These are phyloP conservation scores for Garcia nutans DNA, from an alignment of 345 rosid genomes.

Conservation along the genomic window DNA sequence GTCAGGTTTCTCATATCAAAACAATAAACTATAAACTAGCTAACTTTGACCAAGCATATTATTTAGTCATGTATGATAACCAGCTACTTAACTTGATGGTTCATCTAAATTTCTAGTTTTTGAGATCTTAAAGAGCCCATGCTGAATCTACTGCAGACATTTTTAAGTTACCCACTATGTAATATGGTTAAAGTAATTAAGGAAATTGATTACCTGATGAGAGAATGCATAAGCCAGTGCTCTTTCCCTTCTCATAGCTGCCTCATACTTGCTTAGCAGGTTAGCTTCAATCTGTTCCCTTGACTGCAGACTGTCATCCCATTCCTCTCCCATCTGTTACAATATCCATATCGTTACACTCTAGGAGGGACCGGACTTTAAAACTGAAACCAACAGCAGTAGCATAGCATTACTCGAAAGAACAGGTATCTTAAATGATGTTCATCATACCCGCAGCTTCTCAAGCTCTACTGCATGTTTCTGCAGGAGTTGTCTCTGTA, in stretches of 20 bases:
- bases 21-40: background rate
- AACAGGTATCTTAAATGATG: background rate
- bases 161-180: conserved; percentile 2
- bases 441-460: conserved; percentile 49
- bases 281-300: conserved; percentile 85
- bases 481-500: conserved; percentile 82
- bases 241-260: conserved; percentile 92
- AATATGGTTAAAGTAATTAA: background rate
- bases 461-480: conserved; percentile 86
- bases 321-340: conserved; percentile 78
- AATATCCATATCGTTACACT: conserved; percentile 15
- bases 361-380: background rate
- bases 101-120: background rate
- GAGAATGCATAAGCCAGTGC: conserved; percentile 84
- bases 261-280: conserved; percentile 80
- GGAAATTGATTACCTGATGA: conserved; percentile 67
- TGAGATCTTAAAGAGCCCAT: background rate
- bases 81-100: background rate
- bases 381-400: conserved; percentile 3
- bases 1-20: background rate
- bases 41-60: background rate
- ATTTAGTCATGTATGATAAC: background rate
- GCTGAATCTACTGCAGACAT: background rate
- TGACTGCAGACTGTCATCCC: conserved; percentile 92
- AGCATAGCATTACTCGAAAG: background rate